Evolutionary conservation across 148 eudicot species (phyloP).

Genomic region (Chenopodium suecicum): DNA sequence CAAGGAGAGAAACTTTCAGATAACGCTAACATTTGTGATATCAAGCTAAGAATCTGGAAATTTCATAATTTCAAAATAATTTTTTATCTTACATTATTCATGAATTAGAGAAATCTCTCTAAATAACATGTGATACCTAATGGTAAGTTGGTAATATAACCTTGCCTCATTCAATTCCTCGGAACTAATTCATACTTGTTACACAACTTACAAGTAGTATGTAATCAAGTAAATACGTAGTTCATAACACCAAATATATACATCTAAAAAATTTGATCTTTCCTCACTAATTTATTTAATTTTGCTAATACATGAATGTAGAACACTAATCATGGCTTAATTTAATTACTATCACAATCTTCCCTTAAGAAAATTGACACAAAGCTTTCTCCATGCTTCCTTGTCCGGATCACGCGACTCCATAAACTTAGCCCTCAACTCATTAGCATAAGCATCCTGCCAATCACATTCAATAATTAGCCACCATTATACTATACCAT

Average conservation of each 20-base stretch:
- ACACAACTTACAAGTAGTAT: background rate
- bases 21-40: background rate
- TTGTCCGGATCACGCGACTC: constrained; percentile 56
- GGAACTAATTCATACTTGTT: background rate
- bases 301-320: background rate
- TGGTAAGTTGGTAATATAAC: background rate
- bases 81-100: background rate
- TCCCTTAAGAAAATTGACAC: constrained; percentile 73
- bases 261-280: background rate
- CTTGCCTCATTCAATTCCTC: constrained; percentile 2
- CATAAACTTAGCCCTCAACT: constrained; percentile 43
- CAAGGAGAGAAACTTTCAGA: background rate
- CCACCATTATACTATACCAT: no score
- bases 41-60: background rate
- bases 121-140: background rate
- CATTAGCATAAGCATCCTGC: constrained; percentile 61
- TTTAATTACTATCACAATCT: constrained; percentile 23
- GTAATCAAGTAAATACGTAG: background rate
- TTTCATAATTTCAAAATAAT: background rate
- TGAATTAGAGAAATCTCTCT: background rate
- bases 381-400: constrained; percentile 77
- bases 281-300: background rate
- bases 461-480: constrained; percentile 1
- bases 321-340: background rate
- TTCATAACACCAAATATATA: constrained; percentile 1